Conservation (phyloP, 768 basidiomycete genomes). For the Leccinum disarticulatum region DNA sequence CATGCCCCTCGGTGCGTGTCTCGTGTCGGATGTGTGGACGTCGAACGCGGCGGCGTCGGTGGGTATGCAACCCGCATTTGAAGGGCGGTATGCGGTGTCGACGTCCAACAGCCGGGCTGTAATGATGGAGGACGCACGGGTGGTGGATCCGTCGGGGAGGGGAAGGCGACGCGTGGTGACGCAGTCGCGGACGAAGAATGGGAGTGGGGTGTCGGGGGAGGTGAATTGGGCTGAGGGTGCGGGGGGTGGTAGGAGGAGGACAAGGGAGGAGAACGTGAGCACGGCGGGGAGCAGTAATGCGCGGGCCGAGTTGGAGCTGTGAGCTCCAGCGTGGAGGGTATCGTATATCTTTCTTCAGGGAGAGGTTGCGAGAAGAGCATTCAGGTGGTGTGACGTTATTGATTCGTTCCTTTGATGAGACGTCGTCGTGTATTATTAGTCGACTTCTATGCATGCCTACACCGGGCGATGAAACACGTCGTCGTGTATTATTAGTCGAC, state of each 20-base stretch:
- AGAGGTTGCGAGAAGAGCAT: neutral
- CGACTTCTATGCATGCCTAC: neutral
- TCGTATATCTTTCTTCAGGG: neutral
- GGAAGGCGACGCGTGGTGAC: constrained; percentile 30
- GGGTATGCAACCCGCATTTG: constrained; percentile 36
- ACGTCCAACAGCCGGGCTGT: constrained; percentile 23
- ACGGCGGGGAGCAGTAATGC: constrained; percentile 25
- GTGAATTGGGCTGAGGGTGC: constrained; percentile 17
- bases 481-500: too few species aligned
- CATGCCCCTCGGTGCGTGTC: constrained; percentile 30
- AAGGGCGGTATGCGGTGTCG: constrained; percentile 37
- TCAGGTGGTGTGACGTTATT: too few species aligned
- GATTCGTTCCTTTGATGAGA: too few species aligned
- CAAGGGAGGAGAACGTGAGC: neutral
- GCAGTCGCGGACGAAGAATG: neutral
- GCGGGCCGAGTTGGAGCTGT: constrained; percentile 19
- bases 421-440: neutral
- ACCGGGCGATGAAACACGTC: too few species aligned
- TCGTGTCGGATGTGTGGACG: constrained; percentile 33
- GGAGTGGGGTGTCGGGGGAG: constrained; percentile 7
- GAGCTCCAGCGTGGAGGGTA: neutral
- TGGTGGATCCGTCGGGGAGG: constrained; percentile 32
- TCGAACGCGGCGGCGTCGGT: constrained; percentile 33
- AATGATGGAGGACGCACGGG: constrained; percentile 15
- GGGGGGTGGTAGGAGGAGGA: neutral